Base-by-base conservation (phyloP, 768 basidiomycete genomes). In the Tylopilus intermedius region DNA sequence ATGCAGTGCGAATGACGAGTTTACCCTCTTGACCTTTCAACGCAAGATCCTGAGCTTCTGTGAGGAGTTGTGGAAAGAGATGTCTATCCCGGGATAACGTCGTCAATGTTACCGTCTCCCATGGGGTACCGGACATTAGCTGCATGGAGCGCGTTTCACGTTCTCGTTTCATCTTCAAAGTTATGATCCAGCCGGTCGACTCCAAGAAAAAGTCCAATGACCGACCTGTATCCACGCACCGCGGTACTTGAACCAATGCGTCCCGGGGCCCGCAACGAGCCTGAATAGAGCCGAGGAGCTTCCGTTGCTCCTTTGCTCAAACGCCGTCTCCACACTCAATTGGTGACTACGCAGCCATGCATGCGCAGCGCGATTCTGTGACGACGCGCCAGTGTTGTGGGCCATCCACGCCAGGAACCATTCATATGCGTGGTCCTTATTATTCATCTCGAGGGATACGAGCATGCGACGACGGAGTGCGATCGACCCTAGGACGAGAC, bases 391-490 rank as follows among this genome's bases (percentile, higher is more conserved):
- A 1, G 81, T 74, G 45, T 90, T 86, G 45, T 80, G 79, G 7
- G 93, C 82, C 89, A 98, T 90, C 95, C 96, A 99, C 46, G 86
- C 76, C 39, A 99, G 82, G 69, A 98, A 94, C 94, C 96, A 98
- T 43, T 91, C 88, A 68, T 98, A 98, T 8, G 94, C 78, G 35
- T 81, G 86, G 69, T 99, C 96, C 65, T 92, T 94, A 66, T 94
- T 95, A 56, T 90, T 92, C 60, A 99, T 92, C 73, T 99, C 96
- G 48, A 98, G 80, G 13, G 92, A 86, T 35, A 98, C 94, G 48
- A 98, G 84, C 76, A 99, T 79, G 38, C 95, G 83, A 30, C 96
- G 79, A 45, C 88, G 91, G 48, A 94, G 82, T 38, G 89, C 79
- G 7, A 79, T 82, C 5, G 87, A 79, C 26, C 83, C 88, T 18